Conservation (phyloP, 176 grass and related monocot species). For the Sorghum bicolor region Sorghum_bicolor_NCBIv3 NC_012876.2:63681501-63682000, state of each 20-base stretch:
- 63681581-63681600: slow-evolving; percentile 81
- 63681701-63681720: not conserved
- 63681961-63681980: slow-evolving; percentile 95
- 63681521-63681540: slow-evolving; percentile 50
- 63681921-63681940: not conserved
- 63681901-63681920: not conserved
- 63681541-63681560: slow-evolving; percentile 50
- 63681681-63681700: too few relatives aligned
- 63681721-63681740: slow-evolving; percentile 11
- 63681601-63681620: slow-evolving; percentile 91
- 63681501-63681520: slow-evolving; percentile 76
- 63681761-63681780: slow-evolving; percentile 95
- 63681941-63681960: slow-evolving; percentile 95
- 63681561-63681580: slow-evolving; percentile 53
- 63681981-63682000: slow-evolving; percentile 67
- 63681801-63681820: slow-evolving; percentile 83
- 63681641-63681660: not conserved
- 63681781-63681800: slow-evolving; percentile 47
- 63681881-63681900: not conserved
- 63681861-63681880: not conserved
- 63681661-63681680: not conserved
- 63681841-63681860: slow-evolving; percentile 47
- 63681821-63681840: slow-evolving; percentile 87
- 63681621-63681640: slow-evolving; percentile 79
- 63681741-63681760: slow-evolving; percentile 88